Conservation (phyloP, 352 stramenopile species). For the Pythium biforme region DNA sequence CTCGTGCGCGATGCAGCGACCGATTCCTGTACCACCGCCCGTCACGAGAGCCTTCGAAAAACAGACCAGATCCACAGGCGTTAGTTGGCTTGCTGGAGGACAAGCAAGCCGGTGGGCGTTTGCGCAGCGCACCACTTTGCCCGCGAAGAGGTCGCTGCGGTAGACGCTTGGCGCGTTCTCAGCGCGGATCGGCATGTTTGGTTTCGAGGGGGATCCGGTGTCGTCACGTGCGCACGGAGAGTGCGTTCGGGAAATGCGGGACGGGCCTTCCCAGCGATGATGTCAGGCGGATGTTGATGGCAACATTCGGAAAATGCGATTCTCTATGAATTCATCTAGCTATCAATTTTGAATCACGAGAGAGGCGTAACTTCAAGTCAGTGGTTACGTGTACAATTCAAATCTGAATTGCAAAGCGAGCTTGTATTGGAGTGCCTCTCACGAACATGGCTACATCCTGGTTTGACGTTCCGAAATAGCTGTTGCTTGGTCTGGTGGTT, state of each 20-base stretch:
- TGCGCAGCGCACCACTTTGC: slow-evolving; percentile 68
- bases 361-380: slow-evolving; percentile 26
- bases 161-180: slow-evolving; percentile 56
- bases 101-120: background rate
- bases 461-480: background rate
- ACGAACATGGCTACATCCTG: slow-evolving; percentile 19
- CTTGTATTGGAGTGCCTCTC: slow-evolving; percentile 1
- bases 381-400: slow-evolving; percentile 20
- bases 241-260: background rate
- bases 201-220: background rate
- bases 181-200: slow-evolving; percentile 48
- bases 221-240: background rate
- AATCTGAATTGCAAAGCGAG: slow-evolving; percentile 24
- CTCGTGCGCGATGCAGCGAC: slow-evolving; percentile 78
- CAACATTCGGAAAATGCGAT: slow-evolving; percentile 23
- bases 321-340: background rate
- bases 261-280: background rate
- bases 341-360: slow-evolving; percentile 4
- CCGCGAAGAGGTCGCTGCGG: slow-evolving; percentile 58
- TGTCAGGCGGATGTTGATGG: slow-evolving; percentile 24
- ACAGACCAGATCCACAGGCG: background rate
- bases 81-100: background rate
- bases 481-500: background rate
- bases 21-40: slow-evolving; percentile 84
- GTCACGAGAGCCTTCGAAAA: slow-evolving; percentile 70